Percentiles rank a stretch among this genome's conserved stretches.
phyloP scores from a whole-genome alignment of 306 rosid species.

The Sicyos baderoa region DNA sequence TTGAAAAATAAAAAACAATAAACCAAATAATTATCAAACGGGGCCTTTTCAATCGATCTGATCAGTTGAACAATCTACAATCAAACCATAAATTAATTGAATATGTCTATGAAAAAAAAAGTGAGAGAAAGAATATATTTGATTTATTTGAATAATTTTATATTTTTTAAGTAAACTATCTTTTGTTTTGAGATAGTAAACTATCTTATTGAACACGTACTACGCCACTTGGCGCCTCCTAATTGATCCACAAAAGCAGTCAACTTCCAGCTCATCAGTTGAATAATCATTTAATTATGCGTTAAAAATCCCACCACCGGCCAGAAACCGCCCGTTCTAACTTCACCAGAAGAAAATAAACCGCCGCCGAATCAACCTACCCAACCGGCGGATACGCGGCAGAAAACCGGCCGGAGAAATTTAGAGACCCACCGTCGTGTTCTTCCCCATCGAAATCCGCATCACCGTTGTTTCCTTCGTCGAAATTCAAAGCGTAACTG shows the following conservation, averaged over 20 bases:
- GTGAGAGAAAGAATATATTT: too few relatives aligned
- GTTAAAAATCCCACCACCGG: background rate
- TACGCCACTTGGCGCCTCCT: background rate
- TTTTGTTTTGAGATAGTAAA: background rate
- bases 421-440: constrained; percentile 24
- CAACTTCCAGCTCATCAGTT: constrained; percentile 19
- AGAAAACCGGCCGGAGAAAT: constrained; percentile 70
- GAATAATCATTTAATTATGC: background rate
- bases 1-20: too few relatives aligned
- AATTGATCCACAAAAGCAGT: background rate
- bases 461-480: constrained; percentile 48
- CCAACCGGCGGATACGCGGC: constrained; percentile 17
- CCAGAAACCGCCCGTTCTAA: constrained; percentile 4
- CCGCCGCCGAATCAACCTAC: background rate
- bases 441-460: constrained; percentile 29
- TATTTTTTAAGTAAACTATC: too few relatives aligned
- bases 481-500: constrained; percentile 87
- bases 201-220: background rate
- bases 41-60: too few relatives aligned
- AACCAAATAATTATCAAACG: too few relatives aligned
- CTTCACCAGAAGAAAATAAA: background rate
- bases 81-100: too few relatives aligned
- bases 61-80: too few relatives aligned
- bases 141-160: too few relatives aligned
- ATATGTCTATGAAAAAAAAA: too few relatives aligned